These are phyloP conservation scores for Urtica urens DNA, from an alignment of 306 rosid species.

Conservation along the genomic window DNA sequence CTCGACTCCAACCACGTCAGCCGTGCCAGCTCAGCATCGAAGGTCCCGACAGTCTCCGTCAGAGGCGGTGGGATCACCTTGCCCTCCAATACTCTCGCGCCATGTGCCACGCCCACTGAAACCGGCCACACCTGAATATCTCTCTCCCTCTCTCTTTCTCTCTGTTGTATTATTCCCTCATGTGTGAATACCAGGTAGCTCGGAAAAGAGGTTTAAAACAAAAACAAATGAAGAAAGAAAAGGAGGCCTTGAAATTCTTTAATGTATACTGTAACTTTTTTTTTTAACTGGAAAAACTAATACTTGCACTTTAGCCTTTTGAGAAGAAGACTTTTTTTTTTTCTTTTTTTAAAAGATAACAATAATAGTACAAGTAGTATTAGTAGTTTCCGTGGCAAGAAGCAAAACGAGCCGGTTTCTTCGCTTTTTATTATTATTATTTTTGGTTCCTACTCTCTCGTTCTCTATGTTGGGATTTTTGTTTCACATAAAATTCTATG, in stretches of 20 bases:
- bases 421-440: neutral
- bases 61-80: slow-evolving; percentile 81
- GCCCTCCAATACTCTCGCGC: slow-evolving; percentile 65
- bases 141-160: slow-evolving; percentile 17
- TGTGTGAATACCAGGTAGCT: slow-evolving; percentile 81
- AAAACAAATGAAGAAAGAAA: slow-evolving; percentile 7
- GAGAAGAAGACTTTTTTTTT: slow-evolving; percentile 32
- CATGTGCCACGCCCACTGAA: slow-evolving; percentile 46
- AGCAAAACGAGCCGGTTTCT: slow-evolving; percentile 7
- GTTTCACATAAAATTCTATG: slow-evolving; percentile 4
- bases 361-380: slow-evolving; percentile 16
- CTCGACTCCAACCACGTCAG: slow-evolving; percentile 63
- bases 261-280: slow-evolving; percentile 52
- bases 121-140: slow-evolving; percentile 39
- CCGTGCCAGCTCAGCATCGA: slow-evolving; percentile 64
- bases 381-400: slow-evolving; percentile 32
- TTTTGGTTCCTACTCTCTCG: neutral
- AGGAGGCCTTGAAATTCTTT: slow-evolving; percentile 59
- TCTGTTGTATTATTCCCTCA: slow-evolving; percentile 47
- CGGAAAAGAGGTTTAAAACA: slow-evolving; percentile 4
- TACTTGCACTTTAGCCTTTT: slow-evolving; percentile 54
- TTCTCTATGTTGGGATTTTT: neutral
- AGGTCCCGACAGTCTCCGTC: slow-evolving; percentile 48
- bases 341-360: no score
- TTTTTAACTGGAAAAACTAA: slow-evolving; percentile 41